Base-by-base conservation (phyloP, 371 early-diverging fungal genomes). In the Quaeritorhiza haematococci region DNA sequence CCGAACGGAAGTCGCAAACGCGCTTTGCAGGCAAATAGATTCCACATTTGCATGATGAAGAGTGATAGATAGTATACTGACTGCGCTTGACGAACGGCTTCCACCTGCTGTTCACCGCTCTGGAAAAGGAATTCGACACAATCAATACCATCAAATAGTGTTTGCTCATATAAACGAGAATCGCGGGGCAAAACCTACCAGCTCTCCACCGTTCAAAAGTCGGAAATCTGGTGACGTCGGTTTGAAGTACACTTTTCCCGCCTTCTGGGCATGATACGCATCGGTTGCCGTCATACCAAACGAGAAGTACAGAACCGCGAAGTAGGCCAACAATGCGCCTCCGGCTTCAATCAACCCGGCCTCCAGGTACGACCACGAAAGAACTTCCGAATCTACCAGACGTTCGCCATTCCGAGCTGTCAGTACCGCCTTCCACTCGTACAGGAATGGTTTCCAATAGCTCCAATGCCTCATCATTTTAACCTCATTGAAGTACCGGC, bases 21-120 rank as follows among this genome's bases (percentile, higher is more conserved):
- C 5, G 71, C 68, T 57, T 80, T 82, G 60, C 79, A 80, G 1
- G 73, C 71, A 61, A 82, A 75, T 28, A 79, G 48, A 55, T 78
- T 83, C 66, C 68, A 80, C 5, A 73, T 55, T 49, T 83, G 84
- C 15, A 73, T 63, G 21, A 79, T 66, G 30, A 83, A 55, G 6
- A 83, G 70, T 17, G 76, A 70, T 3, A 82, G 55, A 54, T 78
- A 83, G 55, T 71, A 80, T 0, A 71, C 78, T 6, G 66, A 62
- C 52, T 79, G 80, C 0, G 71, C 78, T 59, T 73, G 63, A 51
- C 59, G 56, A 0, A 80, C 56, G 19, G 82, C 76, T 47, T 75
- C 69, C 15, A 67, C 53, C 53, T 80, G 82, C 10, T 58, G 54
- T 17, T 58, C 62, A 3, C 72, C 74, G 8, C 56, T 38, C 71